Base-by-base conservation (phyloP, 129 eudicot genomes). In the Dittrichia graveolens region DNA sequence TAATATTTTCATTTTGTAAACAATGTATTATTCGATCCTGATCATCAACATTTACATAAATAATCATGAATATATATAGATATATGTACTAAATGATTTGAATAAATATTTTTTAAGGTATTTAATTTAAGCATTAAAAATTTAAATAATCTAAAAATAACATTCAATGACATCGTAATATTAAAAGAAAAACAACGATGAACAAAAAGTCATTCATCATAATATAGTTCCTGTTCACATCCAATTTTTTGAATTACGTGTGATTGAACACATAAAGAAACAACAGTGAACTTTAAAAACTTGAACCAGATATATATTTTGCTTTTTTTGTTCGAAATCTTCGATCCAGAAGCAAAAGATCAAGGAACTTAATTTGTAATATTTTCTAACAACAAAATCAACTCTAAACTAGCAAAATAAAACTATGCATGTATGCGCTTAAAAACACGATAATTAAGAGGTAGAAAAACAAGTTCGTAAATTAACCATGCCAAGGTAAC, bases 401-500 rank as follows among this genome's bases (percentile, higher is more conserved):
- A 65, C 58, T 41, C 67, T 75, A 65, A 24, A 75, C 41, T 31
- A 75, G 34, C 54, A 59, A 24, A 54, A n/a, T n/a, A 60, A 60
- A 46, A 60, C 64, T 63, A 40, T 55, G 57, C 49, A 75, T 52
- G 48, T 54, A 75, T 66, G 68, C 39, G 2, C 74, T 44, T 75
- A 37, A 54, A 55, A 69, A 35, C 71, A 61, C 34, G 16, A 78
- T 35, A 70, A 71, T 4, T 35, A 70, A 71, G 5, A 71, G n/a
- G 40, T n/a, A 35, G 59, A 78, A 61, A 61, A 71, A 62, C 67
- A 71, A 62, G 35, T 67, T 75, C 61, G 81, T 52, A 43, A 48
- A 61, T 78, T 57, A 83, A 63, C 72, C 81, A 81, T 80, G 79
- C 96, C 90, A 89, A 72, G 84, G 84, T 47, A 79, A 55, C 61